phyloP scores from a whole-genome alignment of 2,329 filamentous ascomycete genomes.

The Aureobasidium leucospermi region DNA sequence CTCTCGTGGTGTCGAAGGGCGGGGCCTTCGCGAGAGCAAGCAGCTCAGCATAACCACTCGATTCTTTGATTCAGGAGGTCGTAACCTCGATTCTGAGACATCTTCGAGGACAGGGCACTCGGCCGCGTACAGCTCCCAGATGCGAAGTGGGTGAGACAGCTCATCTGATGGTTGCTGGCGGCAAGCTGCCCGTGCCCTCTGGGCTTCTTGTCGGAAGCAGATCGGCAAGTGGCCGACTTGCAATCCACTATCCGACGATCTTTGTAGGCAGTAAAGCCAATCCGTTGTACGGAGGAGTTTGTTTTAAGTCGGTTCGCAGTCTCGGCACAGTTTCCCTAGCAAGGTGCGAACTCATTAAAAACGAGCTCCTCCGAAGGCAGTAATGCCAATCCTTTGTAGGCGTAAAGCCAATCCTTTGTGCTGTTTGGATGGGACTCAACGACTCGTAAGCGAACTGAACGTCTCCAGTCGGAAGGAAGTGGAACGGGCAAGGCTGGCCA shows the following conservation, averaged over 20 bases:
- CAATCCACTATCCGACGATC: not conserved
- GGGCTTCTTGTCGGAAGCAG: not conserved
- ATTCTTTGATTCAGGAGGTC: not conserved
- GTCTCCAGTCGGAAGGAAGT: not conserved
- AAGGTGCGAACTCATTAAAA: too few relatives aligned
- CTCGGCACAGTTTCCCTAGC: too few relatives aligned
- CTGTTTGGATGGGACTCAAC: not conserved
- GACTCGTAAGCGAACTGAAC: not conserved
- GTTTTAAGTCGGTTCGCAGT: too few relatives aligned
- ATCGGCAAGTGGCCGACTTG: not conserved
- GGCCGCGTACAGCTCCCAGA: not conserved
- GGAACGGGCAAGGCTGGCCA: not conserved
- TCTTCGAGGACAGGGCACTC: not conserved
- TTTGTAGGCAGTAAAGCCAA: not conserved
- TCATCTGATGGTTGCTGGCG: not conserved
- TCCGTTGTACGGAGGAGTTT: too few relatives aligned
- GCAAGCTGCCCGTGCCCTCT: not conserved
- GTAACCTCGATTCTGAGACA: not conserved
- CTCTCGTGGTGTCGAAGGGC: not conserved
- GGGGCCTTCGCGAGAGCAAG: not conserved
- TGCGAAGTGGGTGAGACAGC: not conserved
- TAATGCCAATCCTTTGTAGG: not conserved
- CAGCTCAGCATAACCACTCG: not conserved
- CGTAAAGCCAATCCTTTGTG: not conserved
- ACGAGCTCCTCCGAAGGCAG: too few relatives aligned